Base-by-base conservation (phyloP, 164 flowering plant species). In the Chimonanthus praecox region DNA sequence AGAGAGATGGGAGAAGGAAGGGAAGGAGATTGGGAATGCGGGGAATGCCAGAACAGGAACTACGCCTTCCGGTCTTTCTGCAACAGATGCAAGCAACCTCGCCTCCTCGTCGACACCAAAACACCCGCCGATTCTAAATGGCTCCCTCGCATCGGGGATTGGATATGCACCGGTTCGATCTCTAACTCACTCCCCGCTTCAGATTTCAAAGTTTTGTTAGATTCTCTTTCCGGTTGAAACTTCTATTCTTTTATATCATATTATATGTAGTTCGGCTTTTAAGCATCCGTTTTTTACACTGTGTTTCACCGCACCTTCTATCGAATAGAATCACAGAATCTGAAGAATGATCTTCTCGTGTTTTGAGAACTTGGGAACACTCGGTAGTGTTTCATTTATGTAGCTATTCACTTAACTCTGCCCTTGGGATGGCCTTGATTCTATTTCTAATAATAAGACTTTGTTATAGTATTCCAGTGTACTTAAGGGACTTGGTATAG, bases 11-110 rank as follows among this genome's bases (percentile, higher is more conserved):
- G 77, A 44, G 96, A 87, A 76, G 96, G 96, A 9, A 86, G 86
- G 77, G 98, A 94, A 81, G 98, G 98, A 0, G 98, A 94, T 69
- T 94, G 98, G 98, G 96, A 92, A 80, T 94, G 98, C 81, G 80
- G 84, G 21, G 86, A 96, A 2, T 94, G 98, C 82, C 80, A 74
- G 70, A 94, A 94, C 83, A 79, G 93, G 58, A 94, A 94, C 84
- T 94, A 94, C 78, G 98, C 98, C 0, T 94, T 94, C 80, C 79
- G 98, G 77, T 87, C 92, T 6, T 87, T 89, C 79, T 94, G 98
- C 83, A 94, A 94, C 74, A 76, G 97, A 64, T 94, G 98, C 82
- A 94, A 92, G 74, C 96, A 94, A 81, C 93, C 98, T 47, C 92
- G 98, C 16, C 88, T 94, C 64, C 89, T 94, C 65, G 97, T 92